phyloP scores from a whole-genome alignment of 352 stramenopile genomes.

The Pythium sukuiense region DNA sequence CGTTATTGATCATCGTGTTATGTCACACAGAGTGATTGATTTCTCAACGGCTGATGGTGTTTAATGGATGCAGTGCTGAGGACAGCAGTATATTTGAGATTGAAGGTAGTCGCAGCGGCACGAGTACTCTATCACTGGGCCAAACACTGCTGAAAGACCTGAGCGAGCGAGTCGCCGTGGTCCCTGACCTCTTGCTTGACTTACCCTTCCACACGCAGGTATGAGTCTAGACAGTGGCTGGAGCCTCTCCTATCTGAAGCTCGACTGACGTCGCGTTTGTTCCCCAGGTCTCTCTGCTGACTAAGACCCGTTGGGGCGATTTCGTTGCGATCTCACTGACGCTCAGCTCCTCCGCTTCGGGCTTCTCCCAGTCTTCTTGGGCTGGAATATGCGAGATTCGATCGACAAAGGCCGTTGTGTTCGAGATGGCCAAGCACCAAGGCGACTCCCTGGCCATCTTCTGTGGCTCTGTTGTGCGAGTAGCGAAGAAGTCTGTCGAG shows the following conservation, averaged over 20 bases:
- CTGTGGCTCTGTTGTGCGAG: slow-evolving; percentile 20
- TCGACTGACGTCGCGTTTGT: background rate
- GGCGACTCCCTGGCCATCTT: slow-evolving; percentile 42
- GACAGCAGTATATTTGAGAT: slow-evolving; percentile 25
- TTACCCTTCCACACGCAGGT: slow-evolving; percentile 62
- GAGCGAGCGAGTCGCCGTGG: slow-evolving; percentile 32
- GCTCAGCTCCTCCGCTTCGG: slow-evolving; percentile 20
- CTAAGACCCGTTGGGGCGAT: slow-evolving; percentile 66
- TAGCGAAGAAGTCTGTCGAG: background rate
- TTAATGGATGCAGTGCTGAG: slow-evolving; percentile 19
- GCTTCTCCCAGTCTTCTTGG: slow-evolving; percentile 1
- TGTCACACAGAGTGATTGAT: background rate
- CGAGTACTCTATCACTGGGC: slow-evolving; percentile 33
- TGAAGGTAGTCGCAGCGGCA: slow-evolving; percentile 6
- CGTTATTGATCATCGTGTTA: background rate
- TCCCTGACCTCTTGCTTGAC: slow-evolving; percentile 58
- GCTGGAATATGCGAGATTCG: slow-evolving; percentile 52
- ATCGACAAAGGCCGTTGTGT: slow-evolving; percentile 39
- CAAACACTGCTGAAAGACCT: slow-evolving; percentile 36
- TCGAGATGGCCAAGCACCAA: slow-evolving; percentile 46
- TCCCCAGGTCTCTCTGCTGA: slow-evolving; percentile 49
- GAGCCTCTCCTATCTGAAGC: too few species aligned
- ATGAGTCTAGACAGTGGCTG: slow-evolving; percentile 9
- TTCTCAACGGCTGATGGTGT: background rate
- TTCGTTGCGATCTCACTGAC: slow-evolving; percentile 49